Evolutionary conservation across 2,329 filamentous ascomycete genomes (phyloP).

Genomic region (Fusarium torulosum): DNA sequence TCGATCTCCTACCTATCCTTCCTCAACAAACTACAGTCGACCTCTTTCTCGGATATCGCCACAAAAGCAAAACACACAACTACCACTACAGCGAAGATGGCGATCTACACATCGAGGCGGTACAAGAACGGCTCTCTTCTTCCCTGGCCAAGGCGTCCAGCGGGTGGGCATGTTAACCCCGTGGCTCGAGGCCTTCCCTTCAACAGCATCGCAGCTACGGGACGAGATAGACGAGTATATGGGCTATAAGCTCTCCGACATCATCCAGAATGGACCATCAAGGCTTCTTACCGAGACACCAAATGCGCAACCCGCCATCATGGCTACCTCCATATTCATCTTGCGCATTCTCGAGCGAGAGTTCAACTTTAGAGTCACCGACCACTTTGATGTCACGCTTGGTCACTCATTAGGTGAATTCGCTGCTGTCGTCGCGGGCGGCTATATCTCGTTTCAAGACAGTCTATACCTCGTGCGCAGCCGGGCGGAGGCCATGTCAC

Average conservation of each 20-base stretch:
- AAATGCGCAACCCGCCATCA: slow-evolving; percentile 94
- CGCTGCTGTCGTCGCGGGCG: slow-evolving; percentile 86
- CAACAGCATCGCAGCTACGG: slow-evolving; percentile 79
- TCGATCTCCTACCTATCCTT: slow-evolving; percentile 11
- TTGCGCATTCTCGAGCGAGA: slow-evolving; percentile 87
- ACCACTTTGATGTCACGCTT: slow-evolving; percentile 83
- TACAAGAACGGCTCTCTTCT: slow-evolving; percentile 70
- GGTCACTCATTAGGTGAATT: slow-evolving; percentile 96
- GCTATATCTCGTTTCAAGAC: slow-evolving; percentile 82
- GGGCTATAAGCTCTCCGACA: slow-evolving; percentile 77
- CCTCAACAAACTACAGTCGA: slow-evolving; percentile 13
- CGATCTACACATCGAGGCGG: slow-evolving; percentile 53
- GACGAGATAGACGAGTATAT: slow-evolving; percentile 87
- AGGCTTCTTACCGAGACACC: slow-evolving; percentile 82
- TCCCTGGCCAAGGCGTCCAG: slow-evolving; percentile 86
- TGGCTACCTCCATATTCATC: slow-evolving; percentile 93
- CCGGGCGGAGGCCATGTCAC: slow-evolving; percentile 85
- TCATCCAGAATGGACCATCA: slow-evolving; percentile 85
- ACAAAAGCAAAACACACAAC: slow-evolving; percentile 5
- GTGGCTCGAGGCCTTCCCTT: slow-evolving; percentile 89
- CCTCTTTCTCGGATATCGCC: slow-evolving; percentile 12
- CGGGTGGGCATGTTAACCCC: slow-evolving; percentile 87
- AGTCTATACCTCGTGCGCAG: slow-evolving; percentile 81
- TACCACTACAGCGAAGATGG: slow-evolving; percentile 39
- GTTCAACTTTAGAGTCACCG: slow-evolving; percentile 79